phyloP scores from a whole-genome alignment of 2,329 filamentous ascomycete genomes.

The Fusarium tupiense region DNA sequence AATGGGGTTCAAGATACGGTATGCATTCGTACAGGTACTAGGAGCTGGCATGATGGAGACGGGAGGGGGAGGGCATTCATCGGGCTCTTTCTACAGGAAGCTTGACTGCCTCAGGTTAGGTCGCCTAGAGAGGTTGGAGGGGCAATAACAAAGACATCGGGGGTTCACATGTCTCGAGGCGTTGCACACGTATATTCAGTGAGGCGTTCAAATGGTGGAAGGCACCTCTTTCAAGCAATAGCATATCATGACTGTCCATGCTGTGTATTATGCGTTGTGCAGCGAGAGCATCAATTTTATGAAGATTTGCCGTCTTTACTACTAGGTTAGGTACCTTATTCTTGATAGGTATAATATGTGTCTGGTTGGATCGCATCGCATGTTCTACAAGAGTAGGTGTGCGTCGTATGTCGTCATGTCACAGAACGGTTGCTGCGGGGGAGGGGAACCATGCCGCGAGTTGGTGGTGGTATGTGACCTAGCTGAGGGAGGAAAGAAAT shows the following conservation, averaged over 20 bases:
- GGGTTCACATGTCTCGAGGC: not conserved
- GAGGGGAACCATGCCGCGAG: constrained; percentile 29
- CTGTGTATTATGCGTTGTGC: not conserved
- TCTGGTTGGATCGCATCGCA: not conserved
- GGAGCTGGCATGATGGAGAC: constrained; percentile 3
- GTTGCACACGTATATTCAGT: not conserved
- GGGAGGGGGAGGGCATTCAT: not conserved
- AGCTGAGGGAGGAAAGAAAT: not conserved
- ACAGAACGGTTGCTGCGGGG: constrained; percentile 32
- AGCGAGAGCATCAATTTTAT: not conserved
- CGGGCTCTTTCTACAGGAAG: not conserved
- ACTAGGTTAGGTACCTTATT: not conserved
- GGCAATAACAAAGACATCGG: not conserved
- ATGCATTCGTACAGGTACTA: constrained; percentile 6
- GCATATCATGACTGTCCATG: not conserved
- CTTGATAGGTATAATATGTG: not conserved
- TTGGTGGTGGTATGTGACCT: constrained; percentile 22
- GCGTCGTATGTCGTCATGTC: constrained; percentile 41
- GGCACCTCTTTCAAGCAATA: constrained; percentile 1
- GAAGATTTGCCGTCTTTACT: not conserved
- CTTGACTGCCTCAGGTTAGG: not conserved
- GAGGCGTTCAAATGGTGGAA: not conserved
- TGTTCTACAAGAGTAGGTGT: constrained; percentile 14
- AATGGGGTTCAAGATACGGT: constrained; percentile 14
- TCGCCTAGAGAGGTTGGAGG: constrained; percentile 1